Conservation (phyloP, 1,139 yeast species). For the Yamadazyma aaseri region DNA sequence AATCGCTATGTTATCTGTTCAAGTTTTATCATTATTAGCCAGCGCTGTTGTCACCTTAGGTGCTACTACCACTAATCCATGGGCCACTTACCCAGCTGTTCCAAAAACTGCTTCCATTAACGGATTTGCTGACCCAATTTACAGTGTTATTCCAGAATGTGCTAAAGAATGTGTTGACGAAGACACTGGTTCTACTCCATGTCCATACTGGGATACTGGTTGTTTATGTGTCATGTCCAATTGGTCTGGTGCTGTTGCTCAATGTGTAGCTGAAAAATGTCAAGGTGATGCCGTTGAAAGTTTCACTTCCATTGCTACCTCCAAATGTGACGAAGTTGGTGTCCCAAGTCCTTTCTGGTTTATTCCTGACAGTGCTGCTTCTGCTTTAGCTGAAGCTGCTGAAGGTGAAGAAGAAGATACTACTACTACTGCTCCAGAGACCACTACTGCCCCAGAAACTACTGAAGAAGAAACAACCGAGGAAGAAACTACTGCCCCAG, state of each 20-base stretch:
- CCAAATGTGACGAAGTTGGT: constrained; percentile 44
- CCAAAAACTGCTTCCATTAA: constrained; percentile 50
- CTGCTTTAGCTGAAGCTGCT: constrained; percentile 25
- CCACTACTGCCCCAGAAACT: constrained; percentile 13
- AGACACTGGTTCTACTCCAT: constrained; percentile 37
- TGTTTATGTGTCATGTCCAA: constrained; percentile 52
- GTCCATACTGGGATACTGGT: constrained; percentile 57
- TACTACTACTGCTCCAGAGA: constrained; percentile 10
- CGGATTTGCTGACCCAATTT: constrained; percentile 53
- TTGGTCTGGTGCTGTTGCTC: constrained; percentile 46
- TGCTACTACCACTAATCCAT: constrained; percentile 13
- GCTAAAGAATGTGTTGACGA: constrained; percentile 43
- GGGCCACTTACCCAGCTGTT: constrained; percentile 44
- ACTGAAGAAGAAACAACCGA: constrained; percentile 8
- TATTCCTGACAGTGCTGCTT: constrained; percentile 42
- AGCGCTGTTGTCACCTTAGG: constrained; percentile 14
- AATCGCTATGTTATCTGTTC: constrained; percentile 17
- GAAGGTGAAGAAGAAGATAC: constrained; percentile 9
- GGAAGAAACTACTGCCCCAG: constrained; percentile 7
- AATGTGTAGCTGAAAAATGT: constrained; percentile 44
- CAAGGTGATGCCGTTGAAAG: constrained; percentile 35
- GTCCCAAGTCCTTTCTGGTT: constrained; percentile 41
- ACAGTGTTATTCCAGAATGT: constrained; percentile 39
- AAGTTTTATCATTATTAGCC: constrained; percentile 13
- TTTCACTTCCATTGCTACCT: constrained; percentile 42